These are phyloP conservation scores for Vanilla planifolia DNA, from an alignment of 106 monocot species.

Conservation along the genomic window DNA sequence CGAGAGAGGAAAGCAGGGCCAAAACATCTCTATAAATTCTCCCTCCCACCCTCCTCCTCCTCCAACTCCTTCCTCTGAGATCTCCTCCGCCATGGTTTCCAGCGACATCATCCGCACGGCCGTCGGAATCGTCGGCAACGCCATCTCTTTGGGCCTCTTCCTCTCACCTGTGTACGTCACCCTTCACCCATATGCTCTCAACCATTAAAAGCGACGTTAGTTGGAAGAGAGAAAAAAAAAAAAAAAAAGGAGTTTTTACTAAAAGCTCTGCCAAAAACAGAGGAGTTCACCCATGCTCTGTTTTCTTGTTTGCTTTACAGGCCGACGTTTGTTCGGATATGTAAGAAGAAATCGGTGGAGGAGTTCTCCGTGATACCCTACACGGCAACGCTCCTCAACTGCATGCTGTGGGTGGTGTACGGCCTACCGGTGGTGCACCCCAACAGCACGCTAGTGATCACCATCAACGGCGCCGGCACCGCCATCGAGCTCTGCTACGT, in stretches of 20 bases:
- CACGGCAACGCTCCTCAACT: conserved; percentile 53
- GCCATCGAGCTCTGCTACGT: conserved; percentile 44
- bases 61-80: not conserved
- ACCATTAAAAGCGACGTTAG: no score
- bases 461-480: conserved; percentile 47
- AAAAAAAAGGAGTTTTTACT: no score
- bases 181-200: no score
- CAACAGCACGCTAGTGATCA: conserved; percentile 40
- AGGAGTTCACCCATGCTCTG: no score
- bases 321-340: conserved; percentile 41
- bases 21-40: not conserved
- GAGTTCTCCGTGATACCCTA: conserved; percentile 49
- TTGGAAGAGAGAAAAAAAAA: no score
- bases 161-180: conserved; percentile 50
- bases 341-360: conserved; percentile 41
- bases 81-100: conserved; percentile 21
- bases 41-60: not conserved
- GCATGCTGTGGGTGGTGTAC: conserved; percentile 59
- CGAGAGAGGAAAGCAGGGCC: no score
- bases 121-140: conserved; percentile 44
- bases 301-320: conserved; percentile 1
- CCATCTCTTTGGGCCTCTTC: conserved; percentile 50
- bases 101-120: conserved; percentile 11
- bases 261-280: no score
- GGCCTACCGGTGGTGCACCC: conserved; percentile 41